These are phyloP conservation scores for Eleusine indica DNA, from an alignment of 176 grass and related monocot species.

Conservation along the genomic window DNA sequence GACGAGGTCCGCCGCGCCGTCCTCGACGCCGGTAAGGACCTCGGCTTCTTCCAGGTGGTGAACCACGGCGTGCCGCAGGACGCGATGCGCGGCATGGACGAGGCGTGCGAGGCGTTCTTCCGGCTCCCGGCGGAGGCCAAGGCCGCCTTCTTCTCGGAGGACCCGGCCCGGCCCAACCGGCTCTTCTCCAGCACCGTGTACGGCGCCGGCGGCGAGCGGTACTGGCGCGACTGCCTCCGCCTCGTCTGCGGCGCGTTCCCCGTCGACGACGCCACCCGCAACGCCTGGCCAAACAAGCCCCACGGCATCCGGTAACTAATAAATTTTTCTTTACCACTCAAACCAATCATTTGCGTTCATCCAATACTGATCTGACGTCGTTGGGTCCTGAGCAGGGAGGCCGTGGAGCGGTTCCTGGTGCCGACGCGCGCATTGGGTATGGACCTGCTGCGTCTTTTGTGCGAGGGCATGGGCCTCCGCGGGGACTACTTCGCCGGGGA, in stretches of 20 bases:
- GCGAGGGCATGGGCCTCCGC: constrained; percentile 61
- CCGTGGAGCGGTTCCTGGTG: constrained; percentile 44
- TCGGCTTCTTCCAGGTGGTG: constrained; percentile 84
- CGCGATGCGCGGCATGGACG: constrained; percentile 53
- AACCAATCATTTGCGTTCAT: no score
- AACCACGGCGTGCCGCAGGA: constrained; percentile 62
- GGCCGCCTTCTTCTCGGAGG: constrained; percentile 56
- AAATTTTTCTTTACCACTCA: no score
- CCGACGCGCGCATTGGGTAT: constrained; percentile 50
- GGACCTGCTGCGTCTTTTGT: constrained; percentile 62
- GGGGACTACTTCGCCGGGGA: constrained; percentile 63
- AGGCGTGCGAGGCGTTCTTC: constrained; percentile 58
- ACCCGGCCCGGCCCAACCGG: constrained; percentile 40
- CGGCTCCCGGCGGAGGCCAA: constrained; percentile 44
- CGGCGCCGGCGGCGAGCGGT: constrained; percentile 28
- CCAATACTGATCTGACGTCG: no score
- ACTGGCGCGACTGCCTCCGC: constrained; percentile 79
- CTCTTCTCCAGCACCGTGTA: constrained; percentile 62
- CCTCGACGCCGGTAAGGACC: constrained; percentile 54
- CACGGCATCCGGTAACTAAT: constrained; percentile 37
- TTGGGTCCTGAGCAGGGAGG: constrained; percentile 23
- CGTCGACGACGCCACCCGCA: constrained; percentile 22
- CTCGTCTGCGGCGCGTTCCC: constrained; percentile 54
- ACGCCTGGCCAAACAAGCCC: constrained; percentile 64
- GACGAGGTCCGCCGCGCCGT: constrained; percentile 58